Base-by-base conservation (phyloP, 2,329 filamentous ascomycete genomes). In the Lachnellula arida region DNA sequence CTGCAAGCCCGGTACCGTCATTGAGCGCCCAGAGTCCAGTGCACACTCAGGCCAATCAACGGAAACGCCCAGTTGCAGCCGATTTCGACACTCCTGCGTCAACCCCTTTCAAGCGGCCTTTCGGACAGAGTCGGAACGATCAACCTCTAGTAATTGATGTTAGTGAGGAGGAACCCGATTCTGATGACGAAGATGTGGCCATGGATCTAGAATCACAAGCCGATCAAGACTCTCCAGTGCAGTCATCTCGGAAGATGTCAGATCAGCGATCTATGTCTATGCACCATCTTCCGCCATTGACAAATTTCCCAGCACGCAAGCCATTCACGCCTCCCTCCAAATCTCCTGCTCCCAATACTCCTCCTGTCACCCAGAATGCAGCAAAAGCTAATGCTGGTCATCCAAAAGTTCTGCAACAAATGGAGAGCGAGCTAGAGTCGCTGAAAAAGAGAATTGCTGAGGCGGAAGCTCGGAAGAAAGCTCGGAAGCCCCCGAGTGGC, bases 121-220 rank as follows among this genome's bases (percentile, higher is more conserved):
- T 86, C 64, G 81, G 81, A 12, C 81, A 85, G 46, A 77, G 76
- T 47, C 76, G 78, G 23, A 75, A 80, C 51, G 78, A 86, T 23
- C 78, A 84, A 49, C 80, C 80, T 2, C 81, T 96, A 51, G 81
- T 96, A 40, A 96, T 96, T 63, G 84, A 95, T 61, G 86, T 95
- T 40, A 96, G 90, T 67, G 92, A 96, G 28, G 83, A 86, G 61
- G 84, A 87, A 56, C 76, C 69, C 28, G 81, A 77, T 23, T 78
- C 75, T 6, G 78, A 81, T 39, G 80, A 84, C 49, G 82, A 84
- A 54, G 82, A 85, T 60, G 78, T 85, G 47, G 84, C 85, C 55
- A 88, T 87, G 83, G 86, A 88, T 35, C 77, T 87, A 23, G 73
- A 75, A 35, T 73, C 74, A 52, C 82, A 82, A 25, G 62, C 82